A percentile compares a stretch with the other conserved stretches of the same genome.
These are phyloP conservation scores for Ceratocystis variospora DNA, from an alignment of 2,329 filamentous ascomycete species.

Conservation along the genomic window DNA sequence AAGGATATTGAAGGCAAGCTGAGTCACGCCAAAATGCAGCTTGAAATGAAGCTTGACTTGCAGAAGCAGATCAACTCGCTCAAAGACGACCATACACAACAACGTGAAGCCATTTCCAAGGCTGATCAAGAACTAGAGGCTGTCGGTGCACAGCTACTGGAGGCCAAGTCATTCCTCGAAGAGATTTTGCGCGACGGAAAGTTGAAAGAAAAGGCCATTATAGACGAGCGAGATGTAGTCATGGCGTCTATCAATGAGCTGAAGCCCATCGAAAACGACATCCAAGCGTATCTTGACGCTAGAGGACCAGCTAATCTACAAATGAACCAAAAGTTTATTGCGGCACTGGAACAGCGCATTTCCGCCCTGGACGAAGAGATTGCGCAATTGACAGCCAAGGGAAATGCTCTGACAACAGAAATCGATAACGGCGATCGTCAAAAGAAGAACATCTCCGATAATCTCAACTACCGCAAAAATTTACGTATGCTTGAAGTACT, in stretches of 20 bases:
- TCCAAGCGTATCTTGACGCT: slow-evolving; percentile 62
- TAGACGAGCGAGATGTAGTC: slow-evolving; percentile 56
- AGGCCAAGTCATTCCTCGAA: slow-evolving; percentile 62
- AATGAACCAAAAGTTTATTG: slow-evolving; percentile 55
- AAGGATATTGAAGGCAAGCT: slow-evolving; percentile 64
- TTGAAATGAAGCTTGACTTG: slow-evolving; percentile 68
- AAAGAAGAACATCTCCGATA: slow-evolving; percentile 78
- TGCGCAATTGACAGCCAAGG: slow-evolving; percentile 48
- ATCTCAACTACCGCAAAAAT: slow-evolving; percentile 71
- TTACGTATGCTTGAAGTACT: slow-evolving; percentile 54
- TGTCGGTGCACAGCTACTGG: slow-evolving; percentile 62
- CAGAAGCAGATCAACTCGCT: slow-evolving; percentile 58
- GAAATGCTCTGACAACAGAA: slow-evolving; percentile 65
- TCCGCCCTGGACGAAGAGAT: slow-evolving; percentile 53
- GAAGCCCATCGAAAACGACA: slow-evolving; percentile 59
- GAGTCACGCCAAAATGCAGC: slow-evolving; percentile 52
- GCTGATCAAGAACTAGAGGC: slow-evolving; percentile 59
- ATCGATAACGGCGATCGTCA: slow-evolving; percentile 67
- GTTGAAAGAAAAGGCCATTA: slow-evolving; percentile 56
- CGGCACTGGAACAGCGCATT: slow-evolving; percentile 52
- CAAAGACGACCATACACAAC: slow-evolving; percentile 51
- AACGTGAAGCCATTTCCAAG: slow-evolving; percentile 54
- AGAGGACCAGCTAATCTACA: slow-evolving; percentile 61
- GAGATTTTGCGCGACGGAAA: slow-evolving; percentile 61
- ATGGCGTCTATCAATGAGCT: slow-evolving; percentile 65